These are phyloP conservation scores for Polymyxa betae DNA, from an alignment of 208 protist species.

Conservation along the genomic window DNA sequence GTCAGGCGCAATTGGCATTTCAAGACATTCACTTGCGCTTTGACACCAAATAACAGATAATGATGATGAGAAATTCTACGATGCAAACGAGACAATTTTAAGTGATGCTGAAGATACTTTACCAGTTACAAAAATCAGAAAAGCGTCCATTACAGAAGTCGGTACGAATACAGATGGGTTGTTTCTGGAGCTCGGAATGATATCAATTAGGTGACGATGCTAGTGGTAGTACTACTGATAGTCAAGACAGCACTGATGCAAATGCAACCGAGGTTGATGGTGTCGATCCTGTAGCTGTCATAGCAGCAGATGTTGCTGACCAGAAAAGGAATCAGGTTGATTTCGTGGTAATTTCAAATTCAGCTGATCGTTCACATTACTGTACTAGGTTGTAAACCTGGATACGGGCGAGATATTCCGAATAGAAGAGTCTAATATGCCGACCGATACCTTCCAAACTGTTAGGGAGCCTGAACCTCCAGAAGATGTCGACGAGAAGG, in stretches of 20 bases:
- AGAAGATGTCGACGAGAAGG: slow-evolving; percentile 32
- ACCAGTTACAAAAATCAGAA: not conserved
- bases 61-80: not conserved
- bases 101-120: not conserved
- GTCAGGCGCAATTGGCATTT: not conserved
- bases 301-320: slow-evolving; percentile 14
- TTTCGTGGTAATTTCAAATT: not conserved
- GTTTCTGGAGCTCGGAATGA: not conserved
- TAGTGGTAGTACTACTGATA: not conserved
- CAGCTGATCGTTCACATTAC: not conserved
- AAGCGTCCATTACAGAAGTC: not conserved
- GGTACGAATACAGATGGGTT: not conserved
- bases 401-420: slow-evolving; percentile 21
- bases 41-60: not conserved
- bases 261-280: not conserved
- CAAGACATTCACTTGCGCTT: not conserved
- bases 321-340: slow-evolving; percentile 6
- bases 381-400: not conserved
- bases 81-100: not conserved
- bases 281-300: not conserved
- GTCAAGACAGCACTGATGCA: not conserved
- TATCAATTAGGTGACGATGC: not conserved
- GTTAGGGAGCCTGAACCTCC: not conserved
- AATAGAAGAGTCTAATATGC: not conserved
- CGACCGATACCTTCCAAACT: slow-evolving; percentile 20